Evolutionary conservation across 2,329 filamentous ascomycete species (phyloP), one percentile per base, ranked within the genome.

Genomic region (Ustilaginoidea virens): DNA sequence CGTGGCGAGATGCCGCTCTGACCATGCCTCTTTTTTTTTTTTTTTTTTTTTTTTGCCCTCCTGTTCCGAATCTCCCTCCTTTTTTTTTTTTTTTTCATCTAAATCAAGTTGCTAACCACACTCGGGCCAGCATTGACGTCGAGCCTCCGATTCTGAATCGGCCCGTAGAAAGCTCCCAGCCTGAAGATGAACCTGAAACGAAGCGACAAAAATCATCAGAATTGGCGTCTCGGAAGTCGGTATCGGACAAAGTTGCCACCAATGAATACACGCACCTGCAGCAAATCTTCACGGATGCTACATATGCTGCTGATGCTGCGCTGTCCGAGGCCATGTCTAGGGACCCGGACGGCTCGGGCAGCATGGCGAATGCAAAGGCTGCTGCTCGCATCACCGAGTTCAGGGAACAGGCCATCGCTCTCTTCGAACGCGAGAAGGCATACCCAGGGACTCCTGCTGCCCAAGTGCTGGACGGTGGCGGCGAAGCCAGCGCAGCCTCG

Each of bases 201-300:
- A 78, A 78, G 49, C 63, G 72, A 24, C 66, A 71, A 40, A 75
- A 71, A 47, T 60, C 68, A 2, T 56, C 60, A 28, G 61, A 64
- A 25, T 47, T 46, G 3, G 43, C 48, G 19, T 42, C 52, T 20
- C 36, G 39, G n/a, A 41, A 40, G 12, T 63, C 59, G 35, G 65
- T 75, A 35, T 52, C 59, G 33, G 65, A 69, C 40, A 74, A 70
- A 53, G 55, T 68, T 28, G 47, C 52, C 15, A 52, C 56, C 27
- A 58, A 62, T 38, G 48, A 46, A 18, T 77, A 78, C 45, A 59
- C 61, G 16, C 64, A 67, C 37, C 53, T 85, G 25, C 74, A 80
- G 17, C 71, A 79, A 36, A 57, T 81, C 23, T 66, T 79, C 11
- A 49, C 60, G 29, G 73, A 77, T 36, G 47, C 76, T 23, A 55